Conservation (phyloP, 1,284 basidiomycete genomes). For the Ceraceosorus guamensis region DNA sequence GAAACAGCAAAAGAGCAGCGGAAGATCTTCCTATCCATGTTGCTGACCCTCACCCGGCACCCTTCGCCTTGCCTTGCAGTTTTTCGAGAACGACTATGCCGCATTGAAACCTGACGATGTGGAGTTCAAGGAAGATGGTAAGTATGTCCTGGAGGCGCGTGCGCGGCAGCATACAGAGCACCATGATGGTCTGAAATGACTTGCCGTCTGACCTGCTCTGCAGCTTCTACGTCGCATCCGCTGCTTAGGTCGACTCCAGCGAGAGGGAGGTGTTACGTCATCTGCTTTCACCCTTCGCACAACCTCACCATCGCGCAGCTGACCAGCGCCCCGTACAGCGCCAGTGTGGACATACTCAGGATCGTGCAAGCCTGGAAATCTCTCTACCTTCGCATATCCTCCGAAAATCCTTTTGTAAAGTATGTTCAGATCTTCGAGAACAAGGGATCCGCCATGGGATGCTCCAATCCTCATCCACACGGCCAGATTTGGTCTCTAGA, state of each 20-base stretch:
- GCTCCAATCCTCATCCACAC: constrained; percentile 90
- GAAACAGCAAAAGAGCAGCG: too few species aligned
- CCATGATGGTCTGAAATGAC: too few species aligned
- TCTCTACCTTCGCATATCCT: constrained; percentile 36
- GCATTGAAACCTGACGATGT: constrained; percentile 61
- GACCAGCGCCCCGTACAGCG: constrained; percentile 46
- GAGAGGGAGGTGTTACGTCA: constrained; percentile 77
- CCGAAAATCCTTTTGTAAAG: constrained; percentile 40
- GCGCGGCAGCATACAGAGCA: background rate
- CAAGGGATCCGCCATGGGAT: constrained; percentile 92
- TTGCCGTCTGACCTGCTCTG: too few species aligned
- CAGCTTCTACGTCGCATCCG: constrained; percentile 11
- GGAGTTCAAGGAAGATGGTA: constrained; percentile 10
- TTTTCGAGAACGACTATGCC: constrained; percentile 79
- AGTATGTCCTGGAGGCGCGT: background rate
- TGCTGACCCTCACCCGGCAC: too few species aligned
- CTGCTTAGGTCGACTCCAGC: constrained; percentile 67
- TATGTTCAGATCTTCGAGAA: constrained; percentile 60
- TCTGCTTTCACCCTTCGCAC: constrained; percentile 82
- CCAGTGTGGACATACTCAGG: constrained; percentile 58
- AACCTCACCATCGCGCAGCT: constrained; percentile 82
- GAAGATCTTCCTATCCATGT: too few species aligned
- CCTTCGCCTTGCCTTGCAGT: constrained; percentile 16
- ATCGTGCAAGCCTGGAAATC: constrained; percentile 69
- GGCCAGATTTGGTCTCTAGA: constrained; percentile 75